Conservation (phyloP, 1,139 yeast species). For the Groenewaldozyma auringiensis region DNA sequence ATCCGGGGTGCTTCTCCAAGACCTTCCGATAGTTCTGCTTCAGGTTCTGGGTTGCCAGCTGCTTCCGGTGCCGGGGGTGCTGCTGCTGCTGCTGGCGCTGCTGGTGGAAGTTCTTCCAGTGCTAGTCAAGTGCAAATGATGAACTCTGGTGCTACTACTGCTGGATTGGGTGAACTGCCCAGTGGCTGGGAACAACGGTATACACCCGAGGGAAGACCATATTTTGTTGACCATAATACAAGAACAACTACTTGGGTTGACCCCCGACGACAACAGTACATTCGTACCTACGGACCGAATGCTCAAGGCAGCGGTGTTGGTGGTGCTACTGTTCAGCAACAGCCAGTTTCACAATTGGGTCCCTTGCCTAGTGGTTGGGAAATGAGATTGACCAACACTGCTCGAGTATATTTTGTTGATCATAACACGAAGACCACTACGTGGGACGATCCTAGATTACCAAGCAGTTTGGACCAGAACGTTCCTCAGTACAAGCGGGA, state of each 20-base stretch:
- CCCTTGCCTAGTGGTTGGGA: constrained; percentile 99
- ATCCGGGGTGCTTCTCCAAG: constrained; percentile 30
- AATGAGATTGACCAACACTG: constrained; percentile 97
- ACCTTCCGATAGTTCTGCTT: constrained; percentile 26
- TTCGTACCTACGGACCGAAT: constrained; percentile 68
- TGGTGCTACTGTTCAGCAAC: constrained; percentile 86
- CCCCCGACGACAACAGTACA: constrained; percentile 97
- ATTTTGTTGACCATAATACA: constrained; percentile 96
- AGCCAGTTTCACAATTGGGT: constrained; percentile 96
- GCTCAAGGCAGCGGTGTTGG: constrained; percentile 22
- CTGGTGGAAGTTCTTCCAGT: constrained; percentile 48
- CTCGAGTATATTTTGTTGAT: constrained; percentile 96
- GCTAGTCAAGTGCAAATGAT: constrained; percentile 47
- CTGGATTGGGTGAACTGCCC: constrained; percentile 94
- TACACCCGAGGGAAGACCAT: constrained; percentile 97
- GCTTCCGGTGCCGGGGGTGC: constrained; percentile 64
- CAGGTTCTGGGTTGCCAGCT: constrained; percentile 25
- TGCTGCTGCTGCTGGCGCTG: constrained; percentile 15
- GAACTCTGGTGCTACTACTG: constrained; percentile 84
- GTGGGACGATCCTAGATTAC: constrained; percentile 99
- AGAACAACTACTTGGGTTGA: constrained; percentile 99
- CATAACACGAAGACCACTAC: constrained; percentile 98
- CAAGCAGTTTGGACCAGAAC: constrained; percentile 92
- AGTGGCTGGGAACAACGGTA: constrained; percentile 99
- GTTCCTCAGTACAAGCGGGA: constrained; percentile 99